Evolutionary conservation across 345 rosid genomes (phyloP).

Genomic region (Populus pruinosa): DNA sequence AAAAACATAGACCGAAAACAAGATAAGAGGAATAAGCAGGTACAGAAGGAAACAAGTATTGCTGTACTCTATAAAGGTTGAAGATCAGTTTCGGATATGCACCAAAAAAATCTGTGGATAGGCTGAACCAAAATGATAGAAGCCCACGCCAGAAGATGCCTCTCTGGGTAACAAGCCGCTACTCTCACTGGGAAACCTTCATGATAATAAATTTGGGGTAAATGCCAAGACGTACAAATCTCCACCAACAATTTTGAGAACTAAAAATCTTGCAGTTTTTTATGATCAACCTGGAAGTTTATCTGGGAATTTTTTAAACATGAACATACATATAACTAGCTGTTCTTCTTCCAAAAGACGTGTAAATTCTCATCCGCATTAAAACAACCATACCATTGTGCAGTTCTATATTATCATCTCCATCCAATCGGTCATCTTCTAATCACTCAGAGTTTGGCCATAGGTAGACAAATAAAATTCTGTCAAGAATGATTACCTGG

Average conservation of each 20-base stretch:
- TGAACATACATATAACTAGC: too few relatives aligned
- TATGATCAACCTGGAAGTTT: too few relatives aligned
- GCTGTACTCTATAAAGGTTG: background rate
- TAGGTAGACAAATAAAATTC: background rate
- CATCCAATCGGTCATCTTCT: background rate
- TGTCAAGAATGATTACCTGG: slow-evolving; percentile 2
- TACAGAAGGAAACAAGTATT: background rate
- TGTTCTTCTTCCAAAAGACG: too few relatives aligned
- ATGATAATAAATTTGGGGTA: too few relatives aligned
- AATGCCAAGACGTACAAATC: too few relatives aligned
- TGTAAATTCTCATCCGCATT: background rate
- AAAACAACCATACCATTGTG: background rate
- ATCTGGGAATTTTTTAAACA: too few relatives aligned
- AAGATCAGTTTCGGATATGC: background rate
- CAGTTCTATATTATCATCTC: background rate
- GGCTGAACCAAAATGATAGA: background rate
- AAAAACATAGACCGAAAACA: background rate
- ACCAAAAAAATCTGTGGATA: slow-evolving; percentile 2
- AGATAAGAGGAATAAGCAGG: background rate
- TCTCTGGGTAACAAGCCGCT: background rate
- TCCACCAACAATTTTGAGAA: too few relatives aligned
- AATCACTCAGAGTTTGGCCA: background rate
- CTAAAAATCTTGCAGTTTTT: too few relatives aligned
- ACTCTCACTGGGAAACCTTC: too few relatives aligned
- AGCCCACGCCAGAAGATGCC: background rate